Percentiles rank a stretch among this genome's conserved stretches.
Evolutionary conservation across 768 basidiomycete genomes (phyloP).

Genomic region (Tulasnella sp.): DNA sequence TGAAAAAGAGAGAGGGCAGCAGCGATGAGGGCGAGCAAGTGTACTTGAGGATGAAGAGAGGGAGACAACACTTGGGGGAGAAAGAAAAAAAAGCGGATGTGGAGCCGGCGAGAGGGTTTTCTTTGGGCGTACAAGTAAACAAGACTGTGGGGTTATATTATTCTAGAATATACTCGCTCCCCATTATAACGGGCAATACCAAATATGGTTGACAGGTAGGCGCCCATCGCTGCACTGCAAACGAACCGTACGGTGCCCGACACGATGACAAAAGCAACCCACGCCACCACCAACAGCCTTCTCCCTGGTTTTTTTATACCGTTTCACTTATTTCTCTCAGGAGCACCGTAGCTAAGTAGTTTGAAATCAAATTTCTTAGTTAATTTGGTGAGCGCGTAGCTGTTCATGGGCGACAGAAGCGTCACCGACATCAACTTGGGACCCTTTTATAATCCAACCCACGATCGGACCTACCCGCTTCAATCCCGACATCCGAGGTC

Average conservation of each 20-base stretch:
- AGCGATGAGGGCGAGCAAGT: not conserved
- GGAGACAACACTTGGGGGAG: not conserved
- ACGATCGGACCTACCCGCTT: not conserved
- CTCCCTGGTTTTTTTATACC: too few species aligned
- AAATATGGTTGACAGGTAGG: not conserved
- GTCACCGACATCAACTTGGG: not conserved
- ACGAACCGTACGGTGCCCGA: not conserved
- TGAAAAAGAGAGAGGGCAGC: not conserved
- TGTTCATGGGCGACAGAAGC: too few species aligned
- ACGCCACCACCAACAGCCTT: not conserved
- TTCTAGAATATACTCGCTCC: not conserved
- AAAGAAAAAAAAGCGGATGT: not conserved
- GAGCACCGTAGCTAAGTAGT: too few species aligned
- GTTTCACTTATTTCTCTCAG: too few species aligned
- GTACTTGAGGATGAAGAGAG: not conserved
- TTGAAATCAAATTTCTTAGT: too few species aligned
- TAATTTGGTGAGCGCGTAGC: too few species aligned
- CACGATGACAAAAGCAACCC: not conserved
- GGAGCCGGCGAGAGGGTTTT: not conserved
- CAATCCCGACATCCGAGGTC: not conserved
- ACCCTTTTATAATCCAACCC: not conserved
- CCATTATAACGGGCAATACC: not conserved
- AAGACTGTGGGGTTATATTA: not conserved
- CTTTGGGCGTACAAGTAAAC: not conserved
- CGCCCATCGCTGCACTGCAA: not conserved